These are phyloP conservation scores for Talaromyces ruber DNA, from an alignment of 495 filamentous ascomycete species.

Conservation along the genomic window DNA sequence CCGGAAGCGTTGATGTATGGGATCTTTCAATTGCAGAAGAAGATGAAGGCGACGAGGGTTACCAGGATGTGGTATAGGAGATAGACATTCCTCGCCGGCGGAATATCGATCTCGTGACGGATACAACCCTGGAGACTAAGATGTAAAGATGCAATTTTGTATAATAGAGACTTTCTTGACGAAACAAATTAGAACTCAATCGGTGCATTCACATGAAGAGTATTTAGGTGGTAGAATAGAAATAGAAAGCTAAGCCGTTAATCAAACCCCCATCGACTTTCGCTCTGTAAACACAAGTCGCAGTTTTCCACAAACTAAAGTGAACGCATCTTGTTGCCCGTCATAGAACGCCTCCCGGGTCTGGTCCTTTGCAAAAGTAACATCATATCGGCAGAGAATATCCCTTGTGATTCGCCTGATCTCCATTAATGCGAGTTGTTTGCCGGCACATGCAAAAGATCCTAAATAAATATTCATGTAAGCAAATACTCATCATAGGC, in stretches of 20 bases:
- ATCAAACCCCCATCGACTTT: not conserved
- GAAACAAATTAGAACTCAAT: not conserved
- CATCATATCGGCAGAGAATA: conserved; percentile 23
- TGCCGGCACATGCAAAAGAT: conserved; percentile 40
- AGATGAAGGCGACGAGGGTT: conserved; percentile 63
- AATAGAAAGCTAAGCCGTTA: not conserved
- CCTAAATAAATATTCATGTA: conserved; percentile 15
- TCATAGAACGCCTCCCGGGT: conserved; percentile 4
- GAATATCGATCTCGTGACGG: not conserved
- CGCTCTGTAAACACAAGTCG: conserved; percentile 5
- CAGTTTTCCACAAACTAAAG: not conserved
- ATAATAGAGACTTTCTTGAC: not conserved
- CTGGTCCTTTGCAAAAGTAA: conserved; percentile 4
- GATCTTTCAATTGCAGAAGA: conserved; percentile 79
- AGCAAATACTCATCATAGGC: not conserved
- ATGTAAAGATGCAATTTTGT: not conserved
- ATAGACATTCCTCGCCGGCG: not conserved
- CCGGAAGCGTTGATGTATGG: conserved; percentile 84
- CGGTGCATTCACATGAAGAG: not conserved
- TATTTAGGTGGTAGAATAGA: not conserved
- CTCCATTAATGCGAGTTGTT: conserved; percentile 41
- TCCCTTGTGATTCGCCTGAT: conserved; percentile 26
- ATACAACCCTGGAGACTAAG: not conserved
- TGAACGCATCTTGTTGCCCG: conserved; percentile 4
- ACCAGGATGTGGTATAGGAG: conserved; percentile 37